A percentile compares a stretch with the other conserved stretches of the same genome.
These are phyloP conservation scores for Sporobolomyces phaffii DNA, from an alignment of 768 basidiomycete species.

Conservation along the genomic window DNA sequence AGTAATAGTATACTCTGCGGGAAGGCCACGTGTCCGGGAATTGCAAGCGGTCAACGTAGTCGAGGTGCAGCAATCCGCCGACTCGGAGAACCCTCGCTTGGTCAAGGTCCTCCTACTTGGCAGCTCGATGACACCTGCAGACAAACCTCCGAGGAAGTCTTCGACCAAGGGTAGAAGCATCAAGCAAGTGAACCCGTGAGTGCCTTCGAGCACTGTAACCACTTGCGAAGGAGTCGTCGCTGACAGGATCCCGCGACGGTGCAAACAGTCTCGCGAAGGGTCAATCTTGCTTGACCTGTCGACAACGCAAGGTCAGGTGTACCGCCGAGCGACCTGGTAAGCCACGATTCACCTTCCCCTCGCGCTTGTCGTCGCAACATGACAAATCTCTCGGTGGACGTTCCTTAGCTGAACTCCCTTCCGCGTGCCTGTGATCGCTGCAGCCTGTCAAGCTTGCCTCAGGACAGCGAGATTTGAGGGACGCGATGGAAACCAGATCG, in stretches of 20 bases:
- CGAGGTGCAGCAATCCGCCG: too few relatives aligned
- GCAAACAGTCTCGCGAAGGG: constrained; percentile 23
- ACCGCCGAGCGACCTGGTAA: constrained; percentile 7
- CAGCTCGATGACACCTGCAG: neutral
- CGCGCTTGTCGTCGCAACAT: neutral
- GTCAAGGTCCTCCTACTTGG: neutral
- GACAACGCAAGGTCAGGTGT: constrained; percentile 18
- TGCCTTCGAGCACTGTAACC: neutral
- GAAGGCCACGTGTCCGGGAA: too few relatives aligned
- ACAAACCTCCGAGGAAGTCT: neutral
- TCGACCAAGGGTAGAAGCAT: constrained; percentile 19
- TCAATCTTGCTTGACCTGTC: constrained; percentile 4
- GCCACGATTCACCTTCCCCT: neutral
- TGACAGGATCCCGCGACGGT: too few relatives aligned
- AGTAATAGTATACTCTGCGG: too few relatives aligned
- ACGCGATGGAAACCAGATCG: neutral
- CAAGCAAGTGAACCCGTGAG: constrained; percentile 15
- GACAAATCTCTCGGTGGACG: too few relatives aligned
- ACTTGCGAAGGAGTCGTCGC: too few relatives aligned
- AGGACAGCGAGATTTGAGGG: constrained; percentile 23
- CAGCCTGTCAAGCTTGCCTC: constrained; percentile 23
- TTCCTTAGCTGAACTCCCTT: neutral
- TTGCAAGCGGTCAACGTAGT: too few relatives aligned
- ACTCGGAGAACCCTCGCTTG: neutral
- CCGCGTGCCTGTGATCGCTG: neutral